phyloP scores from a whole-genome alignment of 1,284 basidiomycete species.

The Ceratobasidium sp. region DNA sequence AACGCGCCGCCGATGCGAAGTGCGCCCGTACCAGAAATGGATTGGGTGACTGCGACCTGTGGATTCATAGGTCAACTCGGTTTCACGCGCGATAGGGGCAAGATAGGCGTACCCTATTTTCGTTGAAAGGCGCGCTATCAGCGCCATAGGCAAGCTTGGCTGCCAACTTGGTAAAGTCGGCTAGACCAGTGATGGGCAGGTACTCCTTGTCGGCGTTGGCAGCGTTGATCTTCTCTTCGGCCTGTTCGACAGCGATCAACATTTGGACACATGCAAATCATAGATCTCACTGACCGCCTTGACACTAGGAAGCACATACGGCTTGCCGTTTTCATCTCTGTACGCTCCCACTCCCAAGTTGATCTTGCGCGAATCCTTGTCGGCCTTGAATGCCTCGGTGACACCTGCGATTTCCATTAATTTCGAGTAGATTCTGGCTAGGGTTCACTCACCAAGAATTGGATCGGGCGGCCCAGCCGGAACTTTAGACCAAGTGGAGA shows the following conservation, averaged over 20 bases:
- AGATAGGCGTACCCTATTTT: constrained; percentile 68
- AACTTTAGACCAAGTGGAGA: constrained; percentile 85
- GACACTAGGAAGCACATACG: constrained; percentile 91
- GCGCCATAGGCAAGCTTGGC: constrained; percentile 91
- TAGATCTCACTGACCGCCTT: constrained; percentile 68
- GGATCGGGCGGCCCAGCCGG: constrained; percentile 90
- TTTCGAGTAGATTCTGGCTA: constrained; percentile 1
- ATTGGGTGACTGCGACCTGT: constrained; percentile 91
- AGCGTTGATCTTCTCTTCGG: constrained; percentile 77
- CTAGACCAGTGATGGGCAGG: constrained; percentile 92
- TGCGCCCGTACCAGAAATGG: constrained; percentile 98
- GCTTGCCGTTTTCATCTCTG: constrained; percentile 94
- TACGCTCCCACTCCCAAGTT: constrained; percentile 97
- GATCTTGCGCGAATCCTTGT: constrained; percentile 90
- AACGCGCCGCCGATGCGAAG: constrained; percentile 96
- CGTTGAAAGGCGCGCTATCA: constrained; percentile 76
- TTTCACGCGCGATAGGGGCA: constrained; percentile 21
- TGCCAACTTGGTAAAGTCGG: constrained; percentile 88
- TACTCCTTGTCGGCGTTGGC: constrained; percentile 94
- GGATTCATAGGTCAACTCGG: constrained; percentile 38
- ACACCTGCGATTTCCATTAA: constrained; percentile 61
- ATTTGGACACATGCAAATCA: background rate
- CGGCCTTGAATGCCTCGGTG: constrained; percentile 94
- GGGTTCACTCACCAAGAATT: constrained; percentile 76
- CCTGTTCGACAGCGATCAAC: constrained; percentile 55